Evolutionary conservation across 352 stramenopile genomes (phyloP).

Genomic region (Globisporangium mamillatum): DNA sequence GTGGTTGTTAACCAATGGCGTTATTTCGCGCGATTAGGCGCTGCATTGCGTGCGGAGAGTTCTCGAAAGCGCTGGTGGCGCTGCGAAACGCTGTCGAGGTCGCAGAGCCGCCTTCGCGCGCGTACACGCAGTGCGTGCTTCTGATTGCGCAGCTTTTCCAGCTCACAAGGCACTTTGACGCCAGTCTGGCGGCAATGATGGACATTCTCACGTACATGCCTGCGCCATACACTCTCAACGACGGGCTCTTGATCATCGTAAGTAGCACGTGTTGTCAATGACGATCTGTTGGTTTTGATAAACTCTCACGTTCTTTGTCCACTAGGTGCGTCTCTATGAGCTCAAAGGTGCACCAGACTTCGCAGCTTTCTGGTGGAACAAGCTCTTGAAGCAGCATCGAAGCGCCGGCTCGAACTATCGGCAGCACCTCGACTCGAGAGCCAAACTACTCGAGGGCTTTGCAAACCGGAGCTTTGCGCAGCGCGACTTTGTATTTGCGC

Average conservation of each 20-base stretch:
- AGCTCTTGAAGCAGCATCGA: conserved; percentile 14
- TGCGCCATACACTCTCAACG: conserved; percentile 33
- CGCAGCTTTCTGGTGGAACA: conserved; percentile 40
- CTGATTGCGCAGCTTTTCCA: conserved; percentile 43
- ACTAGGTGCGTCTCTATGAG: conserved; percentile 40
- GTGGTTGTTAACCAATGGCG: too few relatives aligned
- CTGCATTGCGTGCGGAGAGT: conserved; percentile 41
- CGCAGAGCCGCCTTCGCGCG: conserved; percentile 20
- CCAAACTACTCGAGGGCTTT: conserved; percentile 13
- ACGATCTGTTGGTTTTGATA: neutral
- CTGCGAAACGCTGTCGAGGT: conserved; percentile 45
- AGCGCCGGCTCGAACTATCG: too few relatives aligned
- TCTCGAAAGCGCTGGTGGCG: conserved; percentile 36
- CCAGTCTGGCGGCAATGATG: conserved; percentile 36
- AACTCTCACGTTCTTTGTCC: neutral
- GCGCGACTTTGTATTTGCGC: conserved; percentile 36
- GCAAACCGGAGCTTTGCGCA: conserved; percentile 28
- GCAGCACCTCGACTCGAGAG: neutral
- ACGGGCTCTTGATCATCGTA: conserved; percentile 51
- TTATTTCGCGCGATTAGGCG: conserved; percentile 21
- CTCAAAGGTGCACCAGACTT: conserved; percentile 15
- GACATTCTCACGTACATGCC: conserved; percentile 48
- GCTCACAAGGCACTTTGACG: conserved; percentile 25
- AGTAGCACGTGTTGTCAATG: neutral
- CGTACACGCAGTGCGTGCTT: conserved; percentile 34